Percentiles rank a stretch among this genome's conserved stretches.
Evolutionary conservation across 805 yeast species (phyloP).

Genomic region (Yarrowia hollandica): DNA sequence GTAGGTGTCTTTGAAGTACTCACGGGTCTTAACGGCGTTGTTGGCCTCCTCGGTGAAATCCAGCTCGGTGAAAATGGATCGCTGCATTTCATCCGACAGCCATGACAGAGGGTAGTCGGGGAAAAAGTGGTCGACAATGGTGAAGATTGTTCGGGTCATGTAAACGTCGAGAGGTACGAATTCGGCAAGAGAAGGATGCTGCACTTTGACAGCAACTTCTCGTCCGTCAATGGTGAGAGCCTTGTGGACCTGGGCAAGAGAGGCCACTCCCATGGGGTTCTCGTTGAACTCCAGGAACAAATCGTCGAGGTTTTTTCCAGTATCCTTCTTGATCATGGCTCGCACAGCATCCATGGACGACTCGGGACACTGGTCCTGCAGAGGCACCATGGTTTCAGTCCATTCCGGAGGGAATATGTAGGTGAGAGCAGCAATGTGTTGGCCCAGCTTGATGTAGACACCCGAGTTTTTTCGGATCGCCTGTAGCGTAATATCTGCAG

Average conservation of each 20-base stretch:
- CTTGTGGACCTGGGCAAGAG: constrained; percentile 91
- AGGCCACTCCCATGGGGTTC: constrained; percentile 89
- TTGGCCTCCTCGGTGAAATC: constrained; percentile 84
- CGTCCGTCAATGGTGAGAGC: constrained; percentile 64
- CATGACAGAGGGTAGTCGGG: constrained; percentile 93
- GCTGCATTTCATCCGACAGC: constrained; percentile 92
- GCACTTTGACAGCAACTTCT: constrained; percentile 90
- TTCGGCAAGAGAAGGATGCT: constrained; percentile 82
- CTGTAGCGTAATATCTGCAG: constrained; percentile 74
- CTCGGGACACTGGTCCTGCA: constrained; percentile 87
- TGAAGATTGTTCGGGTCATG: constrained; percentile 74
- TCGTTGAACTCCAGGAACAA: constrained; percentile 66
- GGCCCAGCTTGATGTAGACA: constrained; percentile 89
- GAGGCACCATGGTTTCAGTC: constrained; percentile 91
- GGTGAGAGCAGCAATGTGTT: constrained; percentile 89
- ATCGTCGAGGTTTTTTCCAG: constrained; percentile 60
- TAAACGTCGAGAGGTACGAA: constrained; percentile 89
- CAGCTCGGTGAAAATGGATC: constrained; percentile 84
- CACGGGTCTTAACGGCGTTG: constrained; percentile 70
- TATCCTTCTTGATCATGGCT: constrained; percentile 65
- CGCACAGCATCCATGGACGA: constrained; percentile 70
- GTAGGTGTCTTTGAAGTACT: constrained; percentile 59
- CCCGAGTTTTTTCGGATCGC: constrained; percentile 91
- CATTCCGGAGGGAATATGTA: constrained; percentile 89
- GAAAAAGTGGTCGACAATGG: constrained; percentile 70